Evolutionary conservation across 164 flowering plant genomes (phyloP).

Genomic region (Piper betle): DNA sequence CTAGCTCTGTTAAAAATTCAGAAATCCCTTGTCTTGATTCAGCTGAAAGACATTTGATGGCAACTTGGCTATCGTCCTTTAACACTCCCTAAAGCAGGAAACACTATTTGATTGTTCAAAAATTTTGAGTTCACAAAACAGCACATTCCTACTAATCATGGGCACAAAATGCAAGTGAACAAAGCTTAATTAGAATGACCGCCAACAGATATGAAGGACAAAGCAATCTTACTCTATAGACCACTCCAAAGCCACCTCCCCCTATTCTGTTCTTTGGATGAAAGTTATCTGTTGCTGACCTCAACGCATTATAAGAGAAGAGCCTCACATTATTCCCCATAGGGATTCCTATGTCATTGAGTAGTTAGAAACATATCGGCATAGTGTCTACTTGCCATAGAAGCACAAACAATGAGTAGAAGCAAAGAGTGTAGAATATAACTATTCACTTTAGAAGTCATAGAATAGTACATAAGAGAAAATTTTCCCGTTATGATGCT

Average conservation of each 20-base stretch:
- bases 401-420: not conserved
- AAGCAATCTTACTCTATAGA: conserved; percentile 42
- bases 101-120: not conserved
- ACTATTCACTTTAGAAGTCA: too few relatives aligned
- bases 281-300: conserved; percentile 56
- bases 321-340: conserved; percentile 16
- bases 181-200: too few relatives aligned
- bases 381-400: too few relatives aligned
- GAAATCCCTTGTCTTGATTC: conserved; percentile 65
- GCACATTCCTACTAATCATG: not conserved
- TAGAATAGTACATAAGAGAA: too few relatives aligned
- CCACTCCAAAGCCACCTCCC: conserved; percentile 80
- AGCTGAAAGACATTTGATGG: conserved; percentile 62
- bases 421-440: not conserved
- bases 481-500: too few relatives aligned
- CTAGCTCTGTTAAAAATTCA: conserved; percentile 75
- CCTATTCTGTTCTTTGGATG: conserved; percentile 59
- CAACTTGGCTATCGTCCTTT: conserved; percentile 54
- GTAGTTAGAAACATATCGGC: not conserved
- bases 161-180: not conserved
- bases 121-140: not conserved
- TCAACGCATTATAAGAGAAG: conserved; percentile 45
- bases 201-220: not conserved
- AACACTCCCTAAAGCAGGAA: conserved; percentile 49
- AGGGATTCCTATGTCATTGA: conserved; percentile 6